These are phyloP conservation scores for Cyamopsis tetragonoloba DNA, from an alignment of 306 rosid genomes.

Conservation along the genomic window DNA sequence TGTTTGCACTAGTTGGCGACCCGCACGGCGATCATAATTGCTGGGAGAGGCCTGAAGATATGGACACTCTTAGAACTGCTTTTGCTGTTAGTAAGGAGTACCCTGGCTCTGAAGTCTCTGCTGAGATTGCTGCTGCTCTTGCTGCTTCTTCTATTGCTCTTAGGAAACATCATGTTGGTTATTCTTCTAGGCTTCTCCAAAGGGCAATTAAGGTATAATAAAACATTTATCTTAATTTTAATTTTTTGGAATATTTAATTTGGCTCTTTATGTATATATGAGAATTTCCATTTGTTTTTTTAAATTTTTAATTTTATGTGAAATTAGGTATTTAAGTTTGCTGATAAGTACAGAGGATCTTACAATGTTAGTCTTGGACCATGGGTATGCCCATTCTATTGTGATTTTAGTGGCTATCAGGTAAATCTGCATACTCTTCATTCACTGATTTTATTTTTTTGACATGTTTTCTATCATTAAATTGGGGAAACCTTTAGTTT, in stretches of 20 bases:
- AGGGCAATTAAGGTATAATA: slow-evolving; percentile 40
- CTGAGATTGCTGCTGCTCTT: slow-evolving; percentile 50
- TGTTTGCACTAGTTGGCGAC: slow-evolving; percentile 50
- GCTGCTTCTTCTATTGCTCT: slow-evolving; percentile 50
- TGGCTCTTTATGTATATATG: background rate
- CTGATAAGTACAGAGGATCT: slow-evolving; percentile 46
- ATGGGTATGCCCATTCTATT: slow-evolving; percentile 55
- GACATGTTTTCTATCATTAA: too few relatives aligned
- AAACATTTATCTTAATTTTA: background rate
- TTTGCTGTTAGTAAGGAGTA: slow-evolving; percentile 17
- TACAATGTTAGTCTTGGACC: slow-evolving; percentile 43
- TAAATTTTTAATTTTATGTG: background rate
- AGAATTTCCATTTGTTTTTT: background rate
- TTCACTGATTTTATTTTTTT: background rate
- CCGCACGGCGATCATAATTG: slow-evolving; percentile 44
- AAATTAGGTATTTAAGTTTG: slow-evolving; percentile 47
- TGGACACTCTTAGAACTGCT: slow-evolving; percentile 50
- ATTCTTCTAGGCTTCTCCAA: slow-evolving; percentile 37
- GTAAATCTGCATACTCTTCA: slow-evolving; percentile 10
- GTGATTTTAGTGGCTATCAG: slow-evolving; percentile 49
- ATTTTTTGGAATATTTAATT: background rate
- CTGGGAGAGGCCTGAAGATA: slow-evolving; percentile 67
- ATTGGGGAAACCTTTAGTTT: too few relatives aligned
- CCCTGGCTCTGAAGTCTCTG: slow-evolving; percentile 54
- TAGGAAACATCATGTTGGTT: background rate